Conservation (phyloP, 306 rosid genomes). For the Medicago arabica region DNA sequence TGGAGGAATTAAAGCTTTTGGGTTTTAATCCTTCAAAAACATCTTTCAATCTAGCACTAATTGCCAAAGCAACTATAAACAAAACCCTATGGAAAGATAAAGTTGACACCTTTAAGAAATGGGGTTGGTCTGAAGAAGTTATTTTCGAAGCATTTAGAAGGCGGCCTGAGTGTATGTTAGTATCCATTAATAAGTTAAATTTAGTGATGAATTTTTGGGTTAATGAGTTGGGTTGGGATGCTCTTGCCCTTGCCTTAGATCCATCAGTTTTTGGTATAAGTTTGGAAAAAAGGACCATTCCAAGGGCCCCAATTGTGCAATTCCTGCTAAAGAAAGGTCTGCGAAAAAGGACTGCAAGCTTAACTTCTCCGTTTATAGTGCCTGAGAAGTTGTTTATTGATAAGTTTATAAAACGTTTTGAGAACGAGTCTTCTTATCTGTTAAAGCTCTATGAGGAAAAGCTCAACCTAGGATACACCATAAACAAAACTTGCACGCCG, state of each 20-base stretch:
- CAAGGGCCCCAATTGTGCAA: slow-evolving; percentile 47
- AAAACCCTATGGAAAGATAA: slow-evolving; percentile 49
- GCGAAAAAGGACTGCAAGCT: slow-evolving; percentile 18
- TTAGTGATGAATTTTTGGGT: slow-evolving; percentile 48
- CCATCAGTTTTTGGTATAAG: slow-evolving; percentile 31
- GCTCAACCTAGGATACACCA: neutral
- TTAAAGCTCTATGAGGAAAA: slow-evolving; percentile 10
- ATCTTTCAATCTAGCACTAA: slow-evolving; percentile 38
- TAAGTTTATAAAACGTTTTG: neutral
- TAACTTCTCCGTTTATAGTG: neutral
- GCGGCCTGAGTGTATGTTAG: slow-evolving; percentile 43
- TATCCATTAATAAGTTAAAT: slow-evolving; percentile 49
- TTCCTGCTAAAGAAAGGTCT: slow-evolving; percentile 49
- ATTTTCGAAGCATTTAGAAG: slow-evolving; percentile 38
- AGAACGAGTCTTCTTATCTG: neutral
- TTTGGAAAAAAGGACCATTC: slow-evolving; percentile 57
- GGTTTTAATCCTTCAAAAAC: slow-evolving; percentile 46
- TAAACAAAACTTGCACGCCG: neutral
- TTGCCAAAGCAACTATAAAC: neutral
- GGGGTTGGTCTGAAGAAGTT: slow-evolving; percentile 61
- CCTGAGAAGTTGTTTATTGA: neutral
- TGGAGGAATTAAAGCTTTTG: slow-evolving; percentile 51
- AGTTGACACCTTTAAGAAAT: slow-evolving; percentile 44
- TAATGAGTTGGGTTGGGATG: slow-evolving; percentile 46
- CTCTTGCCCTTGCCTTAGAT: neutral